These are phyloP conservation scores for Allium fistulosum DNA, from an alignment of 106 monocot genomes.

Conservation along the genomic window DNA sequence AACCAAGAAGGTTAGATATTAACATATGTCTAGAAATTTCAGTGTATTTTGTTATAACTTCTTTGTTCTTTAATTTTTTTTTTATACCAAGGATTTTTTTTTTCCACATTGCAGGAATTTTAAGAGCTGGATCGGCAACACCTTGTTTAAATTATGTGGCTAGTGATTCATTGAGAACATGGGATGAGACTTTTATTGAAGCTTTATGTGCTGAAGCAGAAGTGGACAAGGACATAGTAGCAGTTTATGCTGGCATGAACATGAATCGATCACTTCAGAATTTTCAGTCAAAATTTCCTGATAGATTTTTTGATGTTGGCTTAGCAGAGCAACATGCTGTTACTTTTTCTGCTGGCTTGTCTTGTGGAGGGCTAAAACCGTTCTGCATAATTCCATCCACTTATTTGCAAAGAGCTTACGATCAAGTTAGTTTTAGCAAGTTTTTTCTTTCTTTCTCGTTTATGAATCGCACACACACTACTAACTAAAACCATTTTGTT, in stretches of 20 bases:
- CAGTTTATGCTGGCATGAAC: constrained; percentile 52
- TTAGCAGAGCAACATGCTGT: constrained; percentile 84
- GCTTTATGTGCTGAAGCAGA: constrained; percentile 64
- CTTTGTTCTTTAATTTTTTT: no score
- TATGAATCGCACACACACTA: no score
- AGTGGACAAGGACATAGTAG: constrained; percentile 42
- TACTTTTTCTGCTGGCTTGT: constrained; percentile 71
- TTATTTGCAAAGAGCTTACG: constrained; percentile 67
- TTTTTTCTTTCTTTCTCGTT: neutral
- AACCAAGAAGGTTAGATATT: constrained; percentile 12
- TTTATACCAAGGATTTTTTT: neutral
- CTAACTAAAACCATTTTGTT: no score
- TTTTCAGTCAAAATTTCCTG: constrained; percentile 54
- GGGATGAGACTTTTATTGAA: constrained; percentile 47
- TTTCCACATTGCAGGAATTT: constrained; percentile 11
- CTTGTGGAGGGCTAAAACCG: constrained; percentile 65
- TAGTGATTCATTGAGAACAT: constrained; percentile 27
- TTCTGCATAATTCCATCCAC: constrained; percentile 66
- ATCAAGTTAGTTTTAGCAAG: constrained; percentile 37
- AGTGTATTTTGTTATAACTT: no score
- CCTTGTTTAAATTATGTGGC: constrained; percentile 5
- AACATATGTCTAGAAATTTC: no score
- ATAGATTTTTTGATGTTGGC: constrained; percentile 70
- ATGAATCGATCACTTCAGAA: constrained; percentile 36
- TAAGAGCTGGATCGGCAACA: constrained; percentile 5